phyloP scores from a whole-genome alignment of 2,329 filamentous ascomycete genomes.

The Colletotrichum horii region DNA sequence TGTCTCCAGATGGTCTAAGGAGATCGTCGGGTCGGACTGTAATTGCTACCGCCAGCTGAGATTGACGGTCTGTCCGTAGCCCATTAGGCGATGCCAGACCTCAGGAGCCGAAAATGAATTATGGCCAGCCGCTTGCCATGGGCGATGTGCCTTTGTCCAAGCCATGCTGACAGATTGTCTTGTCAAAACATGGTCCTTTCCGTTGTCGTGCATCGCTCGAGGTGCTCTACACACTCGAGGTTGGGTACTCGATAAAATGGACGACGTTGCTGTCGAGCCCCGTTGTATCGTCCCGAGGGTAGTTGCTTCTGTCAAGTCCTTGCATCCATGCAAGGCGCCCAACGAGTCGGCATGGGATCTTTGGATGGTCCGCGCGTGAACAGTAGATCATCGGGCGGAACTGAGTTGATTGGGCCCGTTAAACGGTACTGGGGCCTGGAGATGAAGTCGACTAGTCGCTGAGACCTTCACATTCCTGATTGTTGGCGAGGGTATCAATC shows the following conservation, averaged over 20 bases:
- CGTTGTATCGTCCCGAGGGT: conserved; percentile 7
- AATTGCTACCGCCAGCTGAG: neutral
- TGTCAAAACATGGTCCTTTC: neutral
- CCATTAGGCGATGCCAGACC: neutral
- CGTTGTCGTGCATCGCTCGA: neutral
- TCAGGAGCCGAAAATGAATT: neutral
- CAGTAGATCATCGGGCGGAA: conserved; percentile 8
- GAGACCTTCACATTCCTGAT: neutral
- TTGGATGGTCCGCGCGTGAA: conserved; percentile 8
- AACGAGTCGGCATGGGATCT: conserved; percentile 2
- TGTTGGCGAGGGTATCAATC: neutral
- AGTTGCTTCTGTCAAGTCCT: conserved; percentile 8
- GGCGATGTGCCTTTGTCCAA: neutral
- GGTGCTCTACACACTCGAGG: neutral
- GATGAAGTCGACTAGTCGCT: neutral
- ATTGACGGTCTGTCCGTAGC: neutral
- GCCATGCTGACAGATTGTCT: neutral
- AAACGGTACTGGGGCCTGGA: neutral
- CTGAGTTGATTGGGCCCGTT: neutral
- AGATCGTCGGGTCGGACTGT: neutral
- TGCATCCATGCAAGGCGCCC: conserved; percentile 14
- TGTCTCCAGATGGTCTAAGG: neutral
- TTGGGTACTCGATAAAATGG: neutral
- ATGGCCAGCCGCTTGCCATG: neutral
- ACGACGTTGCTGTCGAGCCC: neutral